phyloP scores from a whole-genome alignment of 768 basidiomycete genomes.

The Naganishia friedmannii region DNA sequence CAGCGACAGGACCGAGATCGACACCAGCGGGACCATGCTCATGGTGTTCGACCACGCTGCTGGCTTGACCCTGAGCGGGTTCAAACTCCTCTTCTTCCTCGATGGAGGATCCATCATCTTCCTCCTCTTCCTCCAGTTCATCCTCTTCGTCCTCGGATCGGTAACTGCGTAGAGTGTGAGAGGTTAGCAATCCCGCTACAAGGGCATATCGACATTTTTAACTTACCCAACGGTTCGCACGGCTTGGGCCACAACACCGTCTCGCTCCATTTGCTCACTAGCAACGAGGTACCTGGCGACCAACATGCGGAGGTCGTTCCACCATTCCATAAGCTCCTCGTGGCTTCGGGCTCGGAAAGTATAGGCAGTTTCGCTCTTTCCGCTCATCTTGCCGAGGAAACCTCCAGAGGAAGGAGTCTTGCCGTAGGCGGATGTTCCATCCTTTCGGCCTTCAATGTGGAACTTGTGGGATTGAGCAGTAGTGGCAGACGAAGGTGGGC shows the following conservation, averaged over 20 bases:
- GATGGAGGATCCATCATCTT: conserved; percentile 62
- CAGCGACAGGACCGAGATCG: conserved; percentile 46
- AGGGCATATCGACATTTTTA: not conserved
- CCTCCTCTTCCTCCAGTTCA: conserved; percentile 51
- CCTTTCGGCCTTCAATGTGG: conserved; percentile 88
- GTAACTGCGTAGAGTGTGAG: conserved; percentile 36
- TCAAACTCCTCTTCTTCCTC: conserved; percentile 60
- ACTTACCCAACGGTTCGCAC: conserved; percentile 83
- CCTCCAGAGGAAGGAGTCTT: conserved; percentile 51
- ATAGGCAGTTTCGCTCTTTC: conserved; percentile 62
- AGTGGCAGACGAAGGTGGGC: conserved; percentile 71
- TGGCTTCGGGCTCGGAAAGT: conserved; percentile 82
- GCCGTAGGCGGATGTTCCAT: conserved; percentile 63
- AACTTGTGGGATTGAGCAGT: conserved; percentile 81
- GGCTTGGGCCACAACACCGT: conserved; percentile 86
- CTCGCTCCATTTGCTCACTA: conserved; percentile 85
- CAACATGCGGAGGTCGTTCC: conserved; percentile 94
- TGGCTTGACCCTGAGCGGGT: conserved; percentile 8
- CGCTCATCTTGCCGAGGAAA: conserved; percentile 53
- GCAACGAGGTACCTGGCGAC: conserved; percentile 91
- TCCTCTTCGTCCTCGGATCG: conserved; percentile 67
- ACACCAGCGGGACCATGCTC: conserved; percentile 57
- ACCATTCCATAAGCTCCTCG: conserved; percentile 99
- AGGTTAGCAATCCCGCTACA: conserved; percentile 22
- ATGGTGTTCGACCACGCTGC: conserved; percentile 36